Conservation (phyloP, 2,329 filamentous ascomycete genomes). For the Claviceps monticola region DNA sequence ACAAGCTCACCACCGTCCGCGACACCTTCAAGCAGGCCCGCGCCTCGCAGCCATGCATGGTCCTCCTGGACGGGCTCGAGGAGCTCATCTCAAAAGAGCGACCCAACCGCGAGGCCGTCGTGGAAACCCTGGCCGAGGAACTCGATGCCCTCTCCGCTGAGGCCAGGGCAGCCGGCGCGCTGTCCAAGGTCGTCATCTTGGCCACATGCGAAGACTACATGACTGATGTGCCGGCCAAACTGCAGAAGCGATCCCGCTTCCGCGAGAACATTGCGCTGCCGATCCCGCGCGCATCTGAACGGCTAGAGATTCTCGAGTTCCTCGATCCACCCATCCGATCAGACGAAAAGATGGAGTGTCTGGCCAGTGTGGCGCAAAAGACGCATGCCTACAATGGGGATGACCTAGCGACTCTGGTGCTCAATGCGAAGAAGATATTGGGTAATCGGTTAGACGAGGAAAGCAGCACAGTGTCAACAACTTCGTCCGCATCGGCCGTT, state of each 20-base stretch:
- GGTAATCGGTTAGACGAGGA: conserved; percentile 12
- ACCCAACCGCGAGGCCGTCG: conserved; percentile 33
- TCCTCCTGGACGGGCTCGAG: conserved; percentile 69
- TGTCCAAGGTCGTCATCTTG: conserved; percentile 54
- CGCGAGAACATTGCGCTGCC: conserved; percentile 56
- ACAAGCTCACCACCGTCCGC: conserved; percentile 46
- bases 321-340: conserved; percentile 34
- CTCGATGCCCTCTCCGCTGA: conserved; percentile 38
- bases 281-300: conserved; percentile 56
- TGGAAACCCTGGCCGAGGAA: conserved; percentile 36
- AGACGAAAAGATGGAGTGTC: conserved; percentile 34
- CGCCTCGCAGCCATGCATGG: conserved; percentile 56
- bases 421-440: conserved; percentile 16
- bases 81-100: conserved; percentile 50
- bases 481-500: background rate
- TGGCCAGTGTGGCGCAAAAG: conserved; percentile 51
- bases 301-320: conserved; percentile 60
- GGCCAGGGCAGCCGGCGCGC: conserved; percentile 20
- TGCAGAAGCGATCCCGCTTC: conserved; percentile 54
- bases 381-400: conserved; percentile 80
- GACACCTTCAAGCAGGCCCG: conserved; percentile 57
- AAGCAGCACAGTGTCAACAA: background rate
- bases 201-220: conserved; percentile 60
- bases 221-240: conserved; percentile 54
- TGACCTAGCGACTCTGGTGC: conserved; percentile 55